Percentiles rank a stretch among this genome's conserved stretches.
These are phyloP conservation scores for Otatea glauca DNA, from an alignment of 176 grass and related monocot genomes.

Conservation along the genomic window DNA sequence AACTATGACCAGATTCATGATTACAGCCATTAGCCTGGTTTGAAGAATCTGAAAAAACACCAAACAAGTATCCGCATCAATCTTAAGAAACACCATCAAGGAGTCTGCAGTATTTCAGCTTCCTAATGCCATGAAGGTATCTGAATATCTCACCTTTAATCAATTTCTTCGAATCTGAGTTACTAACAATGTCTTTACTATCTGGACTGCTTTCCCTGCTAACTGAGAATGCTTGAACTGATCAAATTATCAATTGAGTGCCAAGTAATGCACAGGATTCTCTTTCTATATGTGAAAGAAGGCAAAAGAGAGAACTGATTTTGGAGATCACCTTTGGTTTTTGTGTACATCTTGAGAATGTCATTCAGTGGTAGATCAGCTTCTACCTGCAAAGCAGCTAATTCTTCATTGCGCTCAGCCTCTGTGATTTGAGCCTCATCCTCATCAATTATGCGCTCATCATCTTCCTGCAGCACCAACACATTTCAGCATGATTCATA, in stretches of 20 bases:
- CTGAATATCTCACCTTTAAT: constrained; percentile 83
- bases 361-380: constrained; percentile 86
- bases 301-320: constrained; percentile 34
- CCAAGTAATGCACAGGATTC: constrained; percentile 27
- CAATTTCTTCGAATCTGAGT: constrained; percentile 55
- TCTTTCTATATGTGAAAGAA: constrained; percentile 28
- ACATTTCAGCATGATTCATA: constrained; percentile 15
- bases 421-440: constrained; percentile 96
- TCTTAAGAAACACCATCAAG: constrained; percentile 33
- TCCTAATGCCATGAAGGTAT: constrained; percentile 36
- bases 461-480: constrained; percentile 76
- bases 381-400: constrained; percentile 85
- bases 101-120: constrained; percentile 41
- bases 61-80: constrained; percentile 43
- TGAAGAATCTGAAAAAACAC: constrained; percentile 56
- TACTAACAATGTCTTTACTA: constrained; percentile 47
- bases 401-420: constrained; percentile 77
- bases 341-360: constrained; percentile 60
- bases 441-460: constrained; percentile 80
- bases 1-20: constrained; percentile 56
- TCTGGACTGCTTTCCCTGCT: constrained; percentile 75
- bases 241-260: constrained; percentile 67
- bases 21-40: constrained; percentile 79
- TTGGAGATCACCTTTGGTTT: constrained; percentile 52
- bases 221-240: constrained; percentile 85